Evolutionary conservation across 2,329 filamentous ascomycete species (phyloP).

Genomic region (Epichloe aotearoae): DNA sequence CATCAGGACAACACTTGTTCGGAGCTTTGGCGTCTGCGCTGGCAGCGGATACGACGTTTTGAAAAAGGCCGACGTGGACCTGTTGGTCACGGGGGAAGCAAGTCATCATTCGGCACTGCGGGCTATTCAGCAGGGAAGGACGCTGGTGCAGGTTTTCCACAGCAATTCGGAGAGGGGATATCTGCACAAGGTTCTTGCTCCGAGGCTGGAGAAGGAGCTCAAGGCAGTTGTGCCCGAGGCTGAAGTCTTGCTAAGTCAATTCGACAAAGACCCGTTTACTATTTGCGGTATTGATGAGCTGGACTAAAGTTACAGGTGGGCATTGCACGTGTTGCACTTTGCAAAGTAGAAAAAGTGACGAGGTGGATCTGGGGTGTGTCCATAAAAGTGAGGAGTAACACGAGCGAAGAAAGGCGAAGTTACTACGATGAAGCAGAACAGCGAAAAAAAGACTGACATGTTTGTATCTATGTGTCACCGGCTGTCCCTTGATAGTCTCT

Average conservation of each 20-base stretch:
- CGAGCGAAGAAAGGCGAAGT: neutral
- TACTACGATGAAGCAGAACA: too few relatives aligned
- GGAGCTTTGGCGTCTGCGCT: slow-evolving; percentile 72
- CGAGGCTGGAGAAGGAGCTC: slow-evolving; percentile 48
- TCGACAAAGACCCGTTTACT: slow-evolving; percentile 78
- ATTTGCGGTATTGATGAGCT: slow-evolving; percentile 45
- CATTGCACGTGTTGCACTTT: neutral
- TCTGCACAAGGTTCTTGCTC: slow-evolving; percentile 55
- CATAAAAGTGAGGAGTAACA: neutral
- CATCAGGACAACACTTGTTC: slow-evolving; percentile 32
- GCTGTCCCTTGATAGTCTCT: slow-evolving; percentile 9
- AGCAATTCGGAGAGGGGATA: slow-evolving; percentile 84
- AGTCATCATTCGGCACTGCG: slow-evolving; percentile 84
- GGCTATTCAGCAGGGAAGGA: slow-evolving; percentile 70
- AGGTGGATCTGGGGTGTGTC: too few relatives aligned
- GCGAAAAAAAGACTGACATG: too few relatives aligned
- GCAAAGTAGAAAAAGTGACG: neutral
- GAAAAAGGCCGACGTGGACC: slow-evolving; percentile 54
- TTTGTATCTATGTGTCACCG: neutral
- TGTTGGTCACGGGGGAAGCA: slow-evolving; percentile 86
- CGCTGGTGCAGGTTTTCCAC: slow-evolving; percentile 78
- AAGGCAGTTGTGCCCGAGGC: slow-evolving; percentile 35
- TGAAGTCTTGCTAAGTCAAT: slow-evolving; percentile 60
- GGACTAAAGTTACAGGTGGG: slow-evolving; percentile 5
- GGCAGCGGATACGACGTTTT: slow-evolving; percentile 75